Evolutionary conservation across 352 stramenopile genomes (phyloP).

Genomic region (Phytophthora melonis): DNA sequence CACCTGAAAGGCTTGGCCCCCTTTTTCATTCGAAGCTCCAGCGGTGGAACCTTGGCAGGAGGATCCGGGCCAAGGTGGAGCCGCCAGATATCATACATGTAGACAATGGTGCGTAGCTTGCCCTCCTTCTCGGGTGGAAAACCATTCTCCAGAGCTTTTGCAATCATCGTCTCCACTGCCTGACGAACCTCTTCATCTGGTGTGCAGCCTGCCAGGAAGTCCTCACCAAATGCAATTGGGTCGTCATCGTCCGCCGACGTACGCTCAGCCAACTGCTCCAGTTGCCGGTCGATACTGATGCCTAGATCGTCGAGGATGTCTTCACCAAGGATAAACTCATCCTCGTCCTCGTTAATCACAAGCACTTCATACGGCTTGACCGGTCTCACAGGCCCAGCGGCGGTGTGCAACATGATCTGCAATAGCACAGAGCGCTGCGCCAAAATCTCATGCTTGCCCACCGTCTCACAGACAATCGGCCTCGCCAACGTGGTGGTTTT

Average conservation of each 20-base stretch:
- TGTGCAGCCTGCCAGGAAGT: not conserved
- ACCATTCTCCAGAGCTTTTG: slow-evolving; percentile 1
- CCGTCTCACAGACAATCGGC: slow-evolving; percentile 16
- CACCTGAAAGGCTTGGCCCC: slow-evolving; percentile 12
- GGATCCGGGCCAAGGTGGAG: not conserved
- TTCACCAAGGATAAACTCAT: slow-evolving; percentile 23
- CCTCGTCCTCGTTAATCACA: slow-evolving; percentile 14
- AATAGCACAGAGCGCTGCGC: not conserved
- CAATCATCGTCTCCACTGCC: slow-evolving; percentile 15
- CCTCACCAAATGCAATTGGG: slow-evolving; percentile 9
- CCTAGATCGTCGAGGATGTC: slow-evolving; percentile 14
- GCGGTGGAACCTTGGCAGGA: slow-evolving; percentile 1
- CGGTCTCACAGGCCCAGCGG: slow-evolving; percentile 9
- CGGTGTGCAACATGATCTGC: slow-evolving; percentile 15
- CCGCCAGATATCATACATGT: slow-evolving; percentile 16
- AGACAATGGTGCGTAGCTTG: slow-evolving; percentile 8
- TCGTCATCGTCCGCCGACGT: slow-evolving; percentile 8
- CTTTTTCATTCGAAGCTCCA: slow-evolving; percentile 5
- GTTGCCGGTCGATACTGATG: slow-evolving; percentile 14
- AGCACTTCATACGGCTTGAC: slow-evolving; percentile 14
- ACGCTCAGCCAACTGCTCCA: slow-evolving; percentile 15
- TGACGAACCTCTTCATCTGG: not conserved
- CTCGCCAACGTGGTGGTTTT: slow-evolving; percentile 11
- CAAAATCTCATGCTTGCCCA: slow-evolving; percentile 12
- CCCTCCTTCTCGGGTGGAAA: slow-evolving; percentile 14